phyloP scores from a whole-genome alignment of 305 asterid genomes.

The Fraxinus velutina region DNA sequence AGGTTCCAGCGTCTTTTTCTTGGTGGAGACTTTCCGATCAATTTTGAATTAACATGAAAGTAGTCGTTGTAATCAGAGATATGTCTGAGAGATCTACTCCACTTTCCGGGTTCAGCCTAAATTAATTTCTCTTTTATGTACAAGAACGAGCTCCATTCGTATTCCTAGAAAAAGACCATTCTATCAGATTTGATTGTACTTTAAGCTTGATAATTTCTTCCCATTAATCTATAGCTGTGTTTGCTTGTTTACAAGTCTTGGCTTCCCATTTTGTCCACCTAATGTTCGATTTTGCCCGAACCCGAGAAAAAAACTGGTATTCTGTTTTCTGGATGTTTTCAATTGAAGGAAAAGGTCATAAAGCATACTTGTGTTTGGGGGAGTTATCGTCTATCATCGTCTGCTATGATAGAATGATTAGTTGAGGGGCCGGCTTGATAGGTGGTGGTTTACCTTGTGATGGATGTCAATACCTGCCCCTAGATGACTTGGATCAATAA shows the following conservation, averaged over 20 bases:
- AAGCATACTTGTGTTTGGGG: not conserved
- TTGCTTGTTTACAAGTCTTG: not conserved
- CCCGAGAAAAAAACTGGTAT: not conserved
- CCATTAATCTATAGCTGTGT: not conserved
- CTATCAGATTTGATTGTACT: not conserved
- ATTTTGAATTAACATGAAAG: conserved; percentile 16
- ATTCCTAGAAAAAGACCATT: not conserved
- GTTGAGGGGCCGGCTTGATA: not conserved
- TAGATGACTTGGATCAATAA: not conserved
- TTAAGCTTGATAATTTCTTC: not conserved
- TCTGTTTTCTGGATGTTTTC: not conserved
- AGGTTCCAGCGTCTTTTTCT: conserved; percentile 65
- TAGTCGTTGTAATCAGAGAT: conserved; percentile 21
- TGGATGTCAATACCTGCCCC: not conserved
- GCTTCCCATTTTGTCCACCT: not conserved
- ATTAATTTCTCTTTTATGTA: conserved; percentile 7
- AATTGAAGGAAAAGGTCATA: not conserved
- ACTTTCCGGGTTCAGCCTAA: not conserved
- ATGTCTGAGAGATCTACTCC: not conserved
- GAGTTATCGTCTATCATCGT: not conserved
- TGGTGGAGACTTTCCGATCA: conserved; percentile 5
- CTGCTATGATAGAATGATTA: not conserved
- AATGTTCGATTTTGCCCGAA: not conserved
- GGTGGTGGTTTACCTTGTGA: not conserved
- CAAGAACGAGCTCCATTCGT: conserved; percentile 3